Conservation (phyloP, 2,329 filamentous ascomycete genomes). For the Zasmidium cellare region DNA sequence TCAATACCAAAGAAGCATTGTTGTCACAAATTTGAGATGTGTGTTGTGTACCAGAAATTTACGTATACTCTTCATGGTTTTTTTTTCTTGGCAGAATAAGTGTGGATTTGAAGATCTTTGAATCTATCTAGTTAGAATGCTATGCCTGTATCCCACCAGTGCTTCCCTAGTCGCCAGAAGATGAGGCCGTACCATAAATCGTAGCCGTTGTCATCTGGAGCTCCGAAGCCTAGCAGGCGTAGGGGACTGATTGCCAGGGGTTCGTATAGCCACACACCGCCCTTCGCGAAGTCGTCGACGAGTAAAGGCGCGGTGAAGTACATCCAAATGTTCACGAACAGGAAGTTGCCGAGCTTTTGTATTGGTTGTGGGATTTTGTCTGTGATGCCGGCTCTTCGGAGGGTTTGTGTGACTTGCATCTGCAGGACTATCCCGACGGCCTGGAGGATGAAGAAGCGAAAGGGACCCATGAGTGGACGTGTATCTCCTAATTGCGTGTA, state of each 20-base stretch:
- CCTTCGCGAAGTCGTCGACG: conserved; percentile 72
- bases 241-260: conserved; percentile 74
- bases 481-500: conserved; percentile 65
- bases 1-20: no score
- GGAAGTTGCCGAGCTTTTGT: conserved; percentile 58
- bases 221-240: conserved; percentile 65
- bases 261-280: conserved; percentile 78
- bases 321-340: conserved; percentile 67
- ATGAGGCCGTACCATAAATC: conserved; percentile 62
- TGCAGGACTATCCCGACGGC: conserved; percentile 66
- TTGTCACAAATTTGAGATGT: no score
- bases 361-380: conserved; percentile 46
- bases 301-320: conserved; percentile 64
- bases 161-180: conserved; percentile 59
- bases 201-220: conserved; percentile 63
- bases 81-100: no score
- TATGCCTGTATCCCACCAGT: conserved; percentile 65
- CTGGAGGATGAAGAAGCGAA: conserved; percentile 73
- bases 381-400: conserved; percentile 37
- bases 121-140: conserved; percentile 41
- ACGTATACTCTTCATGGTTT: no score
- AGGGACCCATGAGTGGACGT: conserved; percentile 52
- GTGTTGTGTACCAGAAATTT: no score
- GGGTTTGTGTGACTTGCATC: conserved; percentile 37
- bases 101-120: not conserved